Percentiles rank a stretch among this genome's conserved stretches.
These are phyloP conservation scores for Sporisorium reilianum DNA, from an alignment of 1,284 basidiomycete genomes.

Conservation along the genomic window DNA sequence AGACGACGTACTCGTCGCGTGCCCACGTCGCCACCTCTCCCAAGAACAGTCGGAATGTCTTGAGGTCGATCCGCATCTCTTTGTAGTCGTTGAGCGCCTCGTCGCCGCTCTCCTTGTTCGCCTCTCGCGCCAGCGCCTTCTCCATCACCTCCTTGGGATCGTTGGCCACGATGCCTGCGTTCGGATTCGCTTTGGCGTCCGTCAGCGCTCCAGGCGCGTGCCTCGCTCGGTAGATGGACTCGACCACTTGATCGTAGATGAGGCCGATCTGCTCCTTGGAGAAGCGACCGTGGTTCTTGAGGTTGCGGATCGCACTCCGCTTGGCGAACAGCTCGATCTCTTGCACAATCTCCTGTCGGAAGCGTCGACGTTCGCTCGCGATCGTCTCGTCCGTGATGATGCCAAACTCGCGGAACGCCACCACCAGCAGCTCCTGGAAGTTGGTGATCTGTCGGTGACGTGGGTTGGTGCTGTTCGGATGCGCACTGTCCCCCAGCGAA, in stretches of 20 bases:
- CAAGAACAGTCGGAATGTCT: conserved; percentile 89
- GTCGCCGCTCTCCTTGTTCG: conserved; percentile 24
- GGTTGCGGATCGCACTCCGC: conserved; percentile 90
- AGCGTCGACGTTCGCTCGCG: conserved; percentile 83
- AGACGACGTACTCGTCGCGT: conserved; percentile 89
- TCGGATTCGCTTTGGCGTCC: conserved; percentile 34
- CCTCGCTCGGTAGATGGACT: conserved; percentile 65
- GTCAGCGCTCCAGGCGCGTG: conserved; percentile 54
- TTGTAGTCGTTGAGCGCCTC: conserved; percentile 70
- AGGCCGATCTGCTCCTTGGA: conserved; percentile 81
- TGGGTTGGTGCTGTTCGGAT: conserved; percentile 88
- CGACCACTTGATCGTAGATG: conserved; percentile 68
- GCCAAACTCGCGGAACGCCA: conserved; percentile 83
- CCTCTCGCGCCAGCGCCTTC: conserved; percentile 43
- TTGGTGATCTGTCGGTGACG: conserved; percentile 93
- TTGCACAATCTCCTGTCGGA: conserved; percentile 89
- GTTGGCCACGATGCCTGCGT: conserved; percentile 51
- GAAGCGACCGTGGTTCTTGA: conserved; percentile 84
- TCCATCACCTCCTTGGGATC: conserved; percentile 51
- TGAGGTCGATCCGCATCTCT: conserved; percentile 84
- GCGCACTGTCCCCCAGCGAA: conserved; percentile 92
- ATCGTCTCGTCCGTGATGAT: conserved; percentile 96
- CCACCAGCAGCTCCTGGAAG: conserved; percentile 87
- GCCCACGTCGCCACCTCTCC: conserved; percentile 97
- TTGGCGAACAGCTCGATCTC: conserved; percentile 96